Percentiles rank a stretch among this genome's conserved stretches.
phyloP scores from a whole-genome alignment of 192 early-diverging fungal genomes.

The Allomyces macrogynus region DNA sequence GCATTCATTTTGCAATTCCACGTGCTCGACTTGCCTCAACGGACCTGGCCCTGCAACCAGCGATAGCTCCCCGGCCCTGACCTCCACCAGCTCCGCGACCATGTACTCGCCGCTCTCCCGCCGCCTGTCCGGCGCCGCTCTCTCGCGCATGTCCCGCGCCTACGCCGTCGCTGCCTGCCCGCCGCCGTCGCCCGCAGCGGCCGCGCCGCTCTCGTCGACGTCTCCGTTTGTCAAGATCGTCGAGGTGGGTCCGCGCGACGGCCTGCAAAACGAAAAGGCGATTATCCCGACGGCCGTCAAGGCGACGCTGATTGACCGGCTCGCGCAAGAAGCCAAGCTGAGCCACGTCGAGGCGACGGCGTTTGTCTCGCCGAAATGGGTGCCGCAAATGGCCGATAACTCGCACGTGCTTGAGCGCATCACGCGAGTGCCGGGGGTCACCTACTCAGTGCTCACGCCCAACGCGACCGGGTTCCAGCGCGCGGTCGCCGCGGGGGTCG shows the following conservation, averaged over 20 bases:
- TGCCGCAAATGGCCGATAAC: constrained; percentile 88
- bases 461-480: constrained; percentile 66
- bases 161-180: too few species aligned
- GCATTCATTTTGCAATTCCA: too few species aligned
- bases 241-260: constrained; percentile 90
- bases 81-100: too few species aligned
- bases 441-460: constrained; percentile 76
- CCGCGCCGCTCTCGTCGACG: too few species aligned
- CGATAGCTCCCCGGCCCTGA: too few species aligned
- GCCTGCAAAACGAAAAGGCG: constrained; percentile 85
- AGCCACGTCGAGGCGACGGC: constrained; percentile 72
- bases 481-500: constrained; percentile 54
- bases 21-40: too few species aligned
- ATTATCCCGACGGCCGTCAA: constrained; percentile 63
- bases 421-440: constrained; percentile 31
- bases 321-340: constrained; percentile 52
- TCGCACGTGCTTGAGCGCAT: constrained; percentile 52
- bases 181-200: too few species aligned
- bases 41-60: too few species aligned
- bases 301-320: constrained; percentile 63
- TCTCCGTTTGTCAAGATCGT: constrained; percentile 51
- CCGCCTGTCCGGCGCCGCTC: too few species aligned
- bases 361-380: constrained; percentile 93
- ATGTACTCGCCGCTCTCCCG: too few species aligned
- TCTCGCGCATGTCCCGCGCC: too few species aligned